Conservation (phyloP, 1,284 basidiomycete species). For the Ganoderma resinaceum region DNA sequence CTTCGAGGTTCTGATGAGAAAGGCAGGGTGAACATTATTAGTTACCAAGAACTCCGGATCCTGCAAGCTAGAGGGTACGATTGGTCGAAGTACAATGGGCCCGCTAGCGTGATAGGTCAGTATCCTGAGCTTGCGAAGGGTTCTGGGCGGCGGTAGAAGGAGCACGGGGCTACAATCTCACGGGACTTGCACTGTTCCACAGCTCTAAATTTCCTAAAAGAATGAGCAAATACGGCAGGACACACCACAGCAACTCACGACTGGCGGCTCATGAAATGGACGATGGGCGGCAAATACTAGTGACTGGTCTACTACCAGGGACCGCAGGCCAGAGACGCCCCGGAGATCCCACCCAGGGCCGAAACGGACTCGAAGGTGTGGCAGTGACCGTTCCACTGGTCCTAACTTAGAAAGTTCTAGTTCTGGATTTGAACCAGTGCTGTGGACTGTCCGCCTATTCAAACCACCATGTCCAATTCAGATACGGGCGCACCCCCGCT, state of each 20-base stretch:
- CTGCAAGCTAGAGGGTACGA: not conserved
- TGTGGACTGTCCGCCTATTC: not conserved
- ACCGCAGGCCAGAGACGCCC: not conserved
- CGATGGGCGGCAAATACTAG: not conserved
- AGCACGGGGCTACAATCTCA: not conserved
- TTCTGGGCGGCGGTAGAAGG: not conserved
- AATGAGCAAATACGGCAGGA: not conserved
- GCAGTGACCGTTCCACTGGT: not conserved
- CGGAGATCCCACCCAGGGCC: no score
- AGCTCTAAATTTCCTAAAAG: not conserved
- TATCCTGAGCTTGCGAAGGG: not conserved
- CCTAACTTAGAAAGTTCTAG: not conserved
- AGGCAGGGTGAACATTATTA: not conserved
- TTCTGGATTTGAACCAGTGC: not conserved
- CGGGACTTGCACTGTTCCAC: not conserved
- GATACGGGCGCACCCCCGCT: not conserved
- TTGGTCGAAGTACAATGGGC: not conserved
- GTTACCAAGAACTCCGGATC: not conserved
- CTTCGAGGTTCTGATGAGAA: not conserved
- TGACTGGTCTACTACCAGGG: not conserved
- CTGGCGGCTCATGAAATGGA: not conserved
- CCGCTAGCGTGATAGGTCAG: not conserved
- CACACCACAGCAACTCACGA: not conserved
- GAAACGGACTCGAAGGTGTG: not conserved
- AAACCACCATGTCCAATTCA: not conserved